These are phyloP conservation scores for Fusarium decemcellulare DNA, from an alignment of 2,329 filamentous ascomycete genomes.

Conservation along the genomic window DNA sequence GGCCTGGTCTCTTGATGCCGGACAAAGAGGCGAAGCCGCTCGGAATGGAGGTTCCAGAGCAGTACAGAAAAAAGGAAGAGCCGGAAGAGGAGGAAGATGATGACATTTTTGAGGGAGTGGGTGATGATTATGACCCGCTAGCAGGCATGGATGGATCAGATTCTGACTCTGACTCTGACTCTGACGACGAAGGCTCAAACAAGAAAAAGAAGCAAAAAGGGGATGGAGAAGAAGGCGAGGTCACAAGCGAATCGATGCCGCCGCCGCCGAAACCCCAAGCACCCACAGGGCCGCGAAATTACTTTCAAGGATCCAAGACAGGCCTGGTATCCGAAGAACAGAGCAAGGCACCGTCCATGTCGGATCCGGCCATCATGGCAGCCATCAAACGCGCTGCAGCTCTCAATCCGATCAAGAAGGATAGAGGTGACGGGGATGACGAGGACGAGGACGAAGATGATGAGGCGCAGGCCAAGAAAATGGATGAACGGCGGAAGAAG, in stretches of 20 bases:
- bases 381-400: slow-evolving; percentile 88
- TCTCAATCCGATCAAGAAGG: slow-evolving; percentile 64
- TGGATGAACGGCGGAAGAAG: slow-evolving; percentile 78
- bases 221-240: slow-evolving; percentile 39
- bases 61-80: slow-evolving; percentile 64
- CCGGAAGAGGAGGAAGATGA: slow-evolving; percentile 68
- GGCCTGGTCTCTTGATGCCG: slow-evolving; percentile 63
- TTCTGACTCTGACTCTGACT: slow-evolving; percentile 62
- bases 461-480: slow-evolving; percentile 64
- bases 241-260: slow-evolving; percentile 55
- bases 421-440: slow-evolving; percentile 48
- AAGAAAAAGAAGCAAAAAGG: slow-evolving; percentile 40
- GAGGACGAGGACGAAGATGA: slow-evolving; percentile 55
- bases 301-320: slow-evolving; percentile 73
- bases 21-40: slow-evolving; percentile 70
- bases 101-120: slow-evolving; percentile 76
- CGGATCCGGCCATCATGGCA: slow-evolving; percentile 84
- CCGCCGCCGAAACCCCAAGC: slow-evolving; percentile 61
- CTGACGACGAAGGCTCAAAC: slow-evolving; percentile 55
- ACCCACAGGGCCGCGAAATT: slow-evolving; percentile 65
- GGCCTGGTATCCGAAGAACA: slow-evolving; percentile 67
- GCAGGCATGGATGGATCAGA: slow-evolving; percentile 68
- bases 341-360: slow-evolving; percentile 69
- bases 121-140: slow-evolving; percentile 77
- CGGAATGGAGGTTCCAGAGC: slow-evolving; percentile 76